Conservation (phyloP, 768 basidiomycete species). For the Amanita polypyramis region DNA sequence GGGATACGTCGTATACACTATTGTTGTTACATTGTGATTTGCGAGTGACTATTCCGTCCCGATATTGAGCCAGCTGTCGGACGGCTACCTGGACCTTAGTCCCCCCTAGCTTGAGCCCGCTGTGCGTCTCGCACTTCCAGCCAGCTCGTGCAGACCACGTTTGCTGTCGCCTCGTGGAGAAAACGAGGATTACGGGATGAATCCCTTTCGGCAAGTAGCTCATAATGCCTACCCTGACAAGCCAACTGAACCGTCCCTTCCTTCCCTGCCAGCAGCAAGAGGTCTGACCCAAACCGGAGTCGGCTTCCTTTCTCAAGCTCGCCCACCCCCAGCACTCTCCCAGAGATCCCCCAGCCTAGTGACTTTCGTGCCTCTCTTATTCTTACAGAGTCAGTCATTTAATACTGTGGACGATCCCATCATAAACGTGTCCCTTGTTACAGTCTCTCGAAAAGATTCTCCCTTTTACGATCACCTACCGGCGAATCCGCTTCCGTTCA, state of each 20-base stretch:
- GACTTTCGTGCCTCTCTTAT: slow-evolving; percentile 85
- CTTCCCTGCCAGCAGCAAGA: slow-evolving; percentile 43
- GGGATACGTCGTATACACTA: not conserved
- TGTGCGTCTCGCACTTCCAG: slow-evolving; percentile 15
- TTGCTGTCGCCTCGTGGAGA: slow-evolving; percentile 54
- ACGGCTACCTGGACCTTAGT: too few relatives aligned
- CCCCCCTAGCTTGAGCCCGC: too few relatives aligned
- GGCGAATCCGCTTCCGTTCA: slow-evolving; percentile 60
- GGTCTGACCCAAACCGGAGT: slow-evolving; percentile 56
- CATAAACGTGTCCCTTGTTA: slow-evolving; percentile 12
- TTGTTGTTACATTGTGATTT: not conserved
- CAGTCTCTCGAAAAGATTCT: slow-evolving; percentile 77
- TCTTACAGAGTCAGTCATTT: slow-evolving; percentile 62
- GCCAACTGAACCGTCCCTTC: slow-evolving; percentile 15
- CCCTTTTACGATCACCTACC: slow-evolving; percentile 58
- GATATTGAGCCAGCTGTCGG: too few relatives aligned
- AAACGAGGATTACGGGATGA: slow-evolving; percentile 56
- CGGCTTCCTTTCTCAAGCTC: slow-evolving; percentile 20
- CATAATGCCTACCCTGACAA: slow-evolving; percentile 14
- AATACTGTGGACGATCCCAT: not conserved
- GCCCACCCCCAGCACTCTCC: slow-evolving; percentile 26
- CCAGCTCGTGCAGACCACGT: slow-evolving; percentile 74
- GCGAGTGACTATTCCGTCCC: not conserved
- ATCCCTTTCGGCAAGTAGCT: slow-evolving; percentile 70
- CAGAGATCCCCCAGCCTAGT: slow-evolving; percentile 53